Percentiles rank a stretch among this genome's conserved stretches.
phyloP scores from a whole-genome alignment of 331 rosid species.

The Pyracantha coccinea region DNA sequence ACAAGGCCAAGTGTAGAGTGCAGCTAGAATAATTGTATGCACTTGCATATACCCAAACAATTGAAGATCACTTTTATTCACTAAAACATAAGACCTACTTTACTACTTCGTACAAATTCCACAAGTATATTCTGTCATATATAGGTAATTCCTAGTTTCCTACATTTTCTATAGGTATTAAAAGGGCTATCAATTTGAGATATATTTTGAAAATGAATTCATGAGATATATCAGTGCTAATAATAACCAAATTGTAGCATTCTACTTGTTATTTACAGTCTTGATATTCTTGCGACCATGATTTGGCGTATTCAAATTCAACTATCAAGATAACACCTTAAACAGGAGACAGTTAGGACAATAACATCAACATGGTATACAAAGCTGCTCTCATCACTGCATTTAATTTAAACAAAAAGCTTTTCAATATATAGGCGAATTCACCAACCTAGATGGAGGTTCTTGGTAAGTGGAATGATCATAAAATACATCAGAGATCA shows the following conservation, averaged over 20 bases:
- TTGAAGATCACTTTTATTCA: too few relatives aligned
- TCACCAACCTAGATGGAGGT: slow-evolving; percentile 87
- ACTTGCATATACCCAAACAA: too few relatives aligned
- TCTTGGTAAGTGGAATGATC: slow-evolving; percentile 80
- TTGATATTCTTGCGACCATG: not conserved
- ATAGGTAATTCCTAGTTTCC: not conserved
- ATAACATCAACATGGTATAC: not conserved
- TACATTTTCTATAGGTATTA: not conserved
- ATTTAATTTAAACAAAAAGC: not conserved
- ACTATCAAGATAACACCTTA: not conserved
- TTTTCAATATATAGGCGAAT: not conserved
- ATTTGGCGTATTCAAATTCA: not conserved
- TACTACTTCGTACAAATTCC: not conserved
- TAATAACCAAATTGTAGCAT: too few relatives aligned
- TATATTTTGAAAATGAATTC: not conserved
- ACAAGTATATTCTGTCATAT: too few relatives aligned
- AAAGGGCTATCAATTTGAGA: not conserved
- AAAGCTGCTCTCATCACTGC: not conserved
- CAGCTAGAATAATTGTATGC: too few relatives aligned
- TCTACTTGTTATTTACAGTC: not conserved
- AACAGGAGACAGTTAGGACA: not conserved
- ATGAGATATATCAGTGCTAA: too few relatives aligned
- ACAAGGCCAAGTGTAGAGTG: too few relatives aligned
- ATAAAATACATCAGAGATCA: slow-evolving; percentile 90
- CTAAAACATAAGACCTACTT: slow-evolving; percentile 16